phyloP scores from a whole-genome alignment of 805 yeast species.

The Torulaspora franciscae region DNA sequence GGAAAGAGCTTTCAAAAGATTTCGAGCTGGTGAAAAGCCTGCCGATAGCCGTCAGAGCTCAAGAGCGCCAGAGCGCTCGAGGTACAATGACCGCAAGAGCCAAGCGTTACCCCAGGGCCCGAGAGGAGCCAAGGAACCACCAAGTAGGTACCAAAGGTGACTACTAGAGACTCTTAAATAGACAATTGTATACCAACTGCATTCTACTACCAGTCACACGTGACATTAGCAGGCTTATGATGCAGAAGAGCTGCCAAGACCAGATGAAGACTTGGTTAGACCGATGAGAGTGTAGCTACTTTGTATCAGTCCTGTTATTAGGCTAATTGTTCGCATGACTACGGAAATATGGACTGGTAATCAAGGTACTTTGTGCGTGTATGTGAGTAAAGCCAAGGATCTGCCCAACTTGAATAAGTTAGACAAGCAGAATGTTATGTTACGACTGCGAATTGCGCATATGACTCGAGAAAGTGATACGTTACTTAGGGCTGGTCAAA shows the following conservation, averaged over 20 bases:
- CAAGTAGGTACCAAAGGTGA: slow-evolving; percentile 24
- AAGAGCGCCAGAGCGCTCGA: slow-evolving; percentile 7
- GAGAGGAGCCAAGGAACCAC: slow-evolving; percentile 11
- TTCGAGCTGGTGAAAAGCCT: slow-evolving; percentile 8
- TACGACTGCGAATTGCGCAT: slow-evolving; percentile 74
- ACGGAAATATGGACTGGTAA: slow-evolving; percentile 32
- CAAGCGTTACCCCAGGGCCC: slow-evolving; percentile 27
- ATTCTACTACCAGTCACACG: neutral
- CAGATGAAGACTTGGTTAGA: too few species aligned
- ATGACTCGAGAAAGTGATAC: slow-evolving; percentile 74
- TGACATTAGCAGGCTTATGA: neutral
- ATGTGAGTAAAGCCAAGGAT: slow-evolving; percentile 76
- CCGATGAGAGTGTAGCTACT: too few species aligned
- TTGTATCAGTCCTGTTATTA: too few species aligned
- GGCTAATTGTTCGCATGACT: slow-evolving; percentile 22
- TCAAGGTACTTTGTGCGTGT: slow-evolving; percentile 59
- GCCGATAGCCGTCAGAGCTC: neutral
- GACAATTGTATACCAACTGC: neutral
- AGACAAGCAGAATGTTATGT: slow-evolving; percentile 92
- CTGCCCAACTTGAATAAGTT: slow-evolving; percentile 79
- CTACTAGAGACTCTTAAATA: neutral
- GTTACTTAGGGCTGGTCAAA: slow-evolving; percentile 86
- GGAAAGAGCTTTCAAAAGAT: slow-evolving; percentile 16
- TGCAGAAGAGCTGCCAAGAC: too few species aligned
- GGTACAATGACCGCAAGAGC: slow-evolving; percentile 9